These are phyloP conservation scores for Loxodes magnus DNA, from an alignment of 73 alveolate genomes.

Conservation along the genomic window DNA sequence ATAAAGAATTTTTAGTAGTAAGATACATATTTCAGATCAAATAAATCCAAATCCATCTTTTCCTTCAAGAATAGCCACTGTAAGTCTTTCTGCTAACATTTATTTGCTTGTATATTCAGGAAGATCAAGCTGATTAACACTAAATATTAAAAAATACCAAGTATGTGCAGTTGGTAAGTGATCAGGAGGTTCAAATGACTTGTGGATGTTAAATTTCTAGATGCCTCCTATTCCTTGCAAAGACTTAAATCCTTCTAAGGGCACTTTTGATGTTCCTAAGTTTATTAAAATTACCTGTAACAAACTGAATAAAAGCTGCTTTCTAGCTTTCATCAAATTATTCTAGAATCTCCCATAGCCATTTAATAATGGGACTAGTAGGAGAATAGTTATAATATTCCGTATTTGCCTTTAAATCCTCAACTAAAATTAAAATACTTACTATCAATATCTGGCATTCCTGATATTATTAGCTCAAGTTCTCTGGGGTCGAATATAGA, in stretches of 20 bases:
- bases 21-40: no score
- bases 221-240: conserved; percentile 40
- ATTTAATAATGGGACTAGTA: conserved; percentile 39
- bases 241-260: conserved; percentile 82
- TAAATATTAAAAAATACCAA: no score
- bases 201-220: conserved; percentile 28
- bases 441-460: conserved; percentile 90
- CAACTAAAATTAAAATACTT: conserved; percentile 33
- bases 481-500: conserved; percentile 78
- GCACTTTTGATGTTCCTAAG: conserved; percentile 82
- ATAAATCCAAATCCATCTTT: conserved; percentile 46
- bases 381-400: conserved; percentile 74
- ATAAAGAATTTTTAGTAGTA: no score
- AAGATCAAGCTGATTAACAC: conserved; percentile 67
- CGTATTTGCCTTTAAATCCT: conserved; percentile 84
- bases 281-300: conserved; percentile 34
- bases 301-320: conserved; percentile 88
- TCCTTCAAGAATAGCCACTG: conserved; percentile 38
- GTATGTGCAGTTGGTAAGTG: conserved; percentile 87
- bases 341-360: conserved; percentile 89
- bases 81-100: conserved; percentile 49
- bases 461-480: conserved; percentile 91
- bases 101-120: conserved; percentile 95
- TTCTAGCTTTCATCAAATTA: conserved; percentile 66
- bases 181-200: conserved; percentile 50